These are phyloP conservation scores for Alternaria atra DNA, from an alignment of 2,329 filamentous ascomycete species.

Conservation along the genomic window DNA sequence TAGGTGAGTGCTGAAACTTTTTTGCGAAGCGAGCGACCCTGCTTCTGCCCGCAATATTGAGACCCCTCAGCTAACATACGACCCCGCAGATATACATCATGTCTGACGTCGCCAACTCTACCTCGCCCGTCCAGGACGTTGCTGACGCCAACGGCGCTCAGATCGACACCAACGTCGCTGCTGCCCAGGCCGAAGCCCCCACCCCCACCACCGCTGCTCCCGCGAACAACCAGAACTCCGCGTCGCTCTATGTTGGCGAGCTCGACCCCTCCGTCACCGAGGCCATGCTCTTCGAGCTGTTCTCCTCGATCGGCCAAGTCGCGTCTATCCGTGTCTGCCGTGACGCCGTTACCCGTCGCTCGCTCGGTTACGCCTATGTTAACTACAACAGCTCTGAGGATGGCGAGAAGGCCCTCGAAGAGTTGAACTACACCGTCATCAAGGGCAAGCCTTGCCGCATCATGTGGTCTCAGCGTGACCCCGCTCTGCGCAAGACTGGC, in stretches of 20 bases:
- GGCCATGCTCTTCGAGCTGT: conserved; percentile 99
- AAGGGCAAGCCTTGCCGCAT: conserved; percentile 99
- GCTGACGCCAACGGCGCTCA: conserved; percentile 70
- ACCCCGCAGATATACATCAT: conserved; percentile 42
- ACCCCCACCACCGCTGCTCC: conserved; percentile 76
- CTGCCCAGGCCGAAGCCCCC: conserved; percentile 71
- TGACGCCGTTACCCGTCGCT: conserved; percentile 97
- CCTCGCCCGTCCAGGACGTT: conserved; percentile 71
- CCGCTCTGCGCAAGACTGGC: conserved; percentile 97
- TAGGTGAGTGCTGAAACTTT: conserved; percentile 41
- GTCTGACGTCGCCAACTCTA: conserved; percentile 58
- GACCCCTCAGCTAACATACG: conserved; percentile 32
- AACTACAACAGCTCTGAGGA: conserved; percentile 99
- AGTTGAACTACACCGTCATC: conserved; percentile 99
- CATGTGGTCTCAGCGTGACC: conserved; percentile 99
- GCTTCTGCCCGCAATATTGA: conserved; percentile 39
- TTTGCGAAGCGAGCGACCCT: conserved; percentile 45
- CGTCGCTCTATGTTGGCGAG: conserved; percentile 98
- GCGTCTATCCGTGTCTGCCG: conserved; percentile 99
- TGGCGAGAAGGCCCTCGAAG: conserved; percentile 97
- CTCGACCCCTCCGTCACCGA: conserved; percentile 97
- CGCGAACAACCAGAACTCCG: conserved; percentile 84
- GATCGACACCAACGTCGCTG: conserved; percentile 77
- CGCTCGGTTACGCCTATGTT: conserved; percentile 98
- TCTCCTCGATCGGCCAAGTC: conserved; percentile 98